Conservation (phyloP, 192 early-diverging fungal genomes). For the Obelidium mucronatum region DNA sequence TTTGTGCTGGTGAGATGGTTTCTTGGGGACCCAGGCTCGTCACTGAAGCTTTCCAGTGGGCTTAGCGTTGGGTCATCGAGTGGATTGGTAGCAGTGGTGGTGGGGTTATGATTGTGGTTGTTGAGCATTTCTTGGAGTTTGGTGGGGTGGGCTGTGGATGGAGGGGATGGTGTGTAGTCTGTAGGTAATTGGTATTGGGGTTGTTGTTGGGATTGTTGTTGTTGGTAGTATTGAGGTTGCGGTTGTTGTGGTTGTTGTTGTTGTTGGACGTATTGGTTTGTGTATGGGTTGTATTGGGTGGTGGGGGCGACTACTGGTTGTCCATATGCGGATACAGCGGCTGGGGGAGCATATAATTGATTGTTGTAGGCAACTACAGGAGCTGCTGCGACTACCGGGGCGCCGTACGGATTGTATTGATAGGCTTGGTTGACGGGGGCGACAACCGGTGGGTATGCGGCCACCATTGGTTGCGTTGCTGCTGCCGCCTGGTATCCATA, state of each 20-base stretch:
- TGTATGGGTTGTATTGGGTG: not conserved
- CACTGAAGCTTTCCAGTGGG: not conserved
- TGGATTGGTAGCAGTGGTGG: not conserved
- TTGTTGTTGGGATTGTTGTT: slow-evolving; percentile 8
- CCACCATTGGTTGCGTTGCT: not conserved
- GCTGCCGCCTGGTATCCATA: not conserved
- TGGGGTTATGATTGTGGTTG: not conserved
- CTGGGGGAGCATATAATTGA: not conserved
- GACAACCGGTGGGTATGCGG: not conserved
- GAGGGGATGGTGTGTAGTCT: not conserved
- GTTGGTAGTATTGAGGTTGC: not conserved
- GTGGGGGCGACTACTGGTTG: too few relatives aligned
- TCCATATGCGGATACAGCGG: too few relatives aligned
- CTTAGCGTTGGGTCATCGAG: not conserved
- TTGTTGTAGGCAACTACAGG: not conserved
- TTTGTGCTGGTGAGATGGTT: not conserved
- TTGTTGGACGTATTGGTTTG: not conserved
- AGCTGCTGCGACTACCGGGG: too few relatives aligned
- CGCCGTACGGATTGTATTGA: not conserved
- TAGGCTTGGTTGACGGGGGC: not conserved
- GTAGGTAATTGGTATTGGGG: not conserved
- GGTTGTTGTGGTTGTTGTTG: slow-evolving; percentile 2
- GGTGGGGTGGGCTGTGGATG: not conserved
- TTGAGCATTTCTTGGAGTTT: not conserved
- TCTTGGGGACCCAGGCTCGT: not conserved